A percentile compares a stretch with the other conserved stretches of the same genome.
Conservation (phyloP, 306 rosid genomes). For the Pterocarpus santalinus region DNA sequence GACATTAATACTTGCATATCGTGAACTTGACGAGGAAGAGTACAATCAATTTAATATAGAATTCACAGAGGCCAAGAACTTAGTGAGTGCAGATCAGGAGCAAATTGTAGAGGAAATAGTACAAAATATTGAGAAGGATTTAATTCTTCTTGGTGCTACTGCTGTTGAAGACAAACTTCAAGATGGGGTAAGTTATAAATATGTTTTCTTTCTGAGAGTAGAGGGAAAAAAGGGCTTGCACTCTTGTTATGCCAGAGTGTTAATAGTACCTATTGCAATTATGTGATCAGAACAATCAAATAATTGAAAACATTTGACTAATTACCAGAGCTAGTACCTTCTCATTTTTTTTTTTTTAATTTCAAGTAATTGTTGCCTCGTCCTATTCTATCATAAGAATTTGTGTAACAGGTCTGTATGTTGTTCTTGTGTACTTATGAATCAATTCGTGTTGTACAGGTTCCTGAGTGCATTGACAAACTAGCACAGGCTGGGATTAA, state of each 20-base stretch:
- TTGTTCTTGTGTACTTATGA: conserved; percentile 37
- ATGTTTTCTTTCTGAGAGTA: conserved; percentile 21
- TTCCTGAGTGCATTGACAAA: conserved; percentile 98
- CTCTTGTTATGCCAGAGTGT: neutral
- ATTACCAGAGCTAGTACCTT: conserved; percentile 29
- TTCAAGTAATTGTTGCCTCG: neutral
- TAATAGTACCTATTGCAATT: neutral
- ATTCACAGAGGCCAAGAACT: conserved; percentile 79
- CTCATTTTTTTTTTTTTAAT: neutral
- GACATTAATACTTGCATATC: conserved; percentile 88
- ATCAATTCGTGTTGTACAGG: conserved; percentile 60
- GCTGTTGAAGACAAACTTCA: conserved; percentile 99
- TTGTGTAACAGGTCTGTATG: conserved; percentile 6
- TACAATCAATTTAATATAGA: conserved; percentile 65
- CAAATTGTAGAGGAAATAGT: conserved; percentile 72
- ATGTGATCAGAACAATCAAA: neutral
- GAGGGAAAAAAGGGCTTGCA: conserved; percentile 6
- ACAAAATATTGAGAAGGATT: conserved; percentile 80
- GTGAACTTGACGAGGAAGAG: conserved; percentile 80
- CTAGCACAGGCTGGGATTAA: conserved; percentile 99
- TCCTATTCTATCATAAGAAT: conserved; percentile 7
- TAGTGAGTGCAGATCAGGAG: conserved; percentile 81
- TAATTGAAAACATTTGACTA: neutral
- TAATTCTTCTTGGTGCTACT: conserved; percentile 98
- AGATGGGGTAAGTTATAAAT: conserved; percentile 74